Evolutionary conservation across 176 grass and related monocot genomes (phyloP).

Genomic region (Bolboschoenus planiculmis): DNA sequence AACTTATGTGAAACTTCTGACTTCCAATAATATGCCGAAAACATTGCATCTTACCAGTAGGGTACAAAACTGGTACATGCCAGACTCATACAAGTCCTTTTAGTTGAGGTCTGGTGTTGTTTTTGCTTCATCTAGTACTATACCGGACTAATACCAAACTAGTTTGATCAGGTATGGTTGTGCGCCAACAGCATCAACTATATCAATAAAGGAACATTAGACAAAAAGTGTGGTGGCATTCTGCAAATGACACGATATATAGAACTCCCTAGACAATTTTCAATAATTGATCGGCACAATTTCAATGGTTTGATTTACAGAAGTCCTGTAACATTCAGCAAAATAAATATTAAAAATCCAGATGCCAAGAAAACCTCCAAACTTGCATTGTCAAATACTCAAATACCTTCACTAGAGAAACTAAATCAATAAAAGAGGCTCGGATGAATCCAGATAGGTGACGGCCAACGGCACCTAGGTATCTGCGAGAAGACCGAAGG

Average conservation of each 20-base stretch:
- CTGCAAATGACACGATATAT: background rate
- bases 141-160: background rate
- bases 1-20: background rate
- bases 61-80: background rate
- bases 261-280: background rate
- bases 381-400: background rate
- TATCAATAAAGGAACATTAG: background rate
- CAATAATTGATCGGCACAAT: background rate
- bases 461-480: background rate
- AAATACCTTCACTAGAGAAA: background rate
- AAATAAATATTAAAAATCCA: background rate
- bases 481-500: fast-evolving
- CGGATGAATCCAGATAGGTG: conserved; percentile 25
- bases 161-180: background rate
- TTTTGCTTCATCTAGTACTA: background rate
- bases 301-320: background rate
- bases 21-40: background rate
- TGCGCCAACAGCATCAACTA: background rate
- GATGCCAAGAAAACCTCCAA: background rate
- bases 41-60: background rate
- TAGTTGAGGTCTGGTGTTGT: background rate
- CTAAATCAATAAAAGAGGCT: conserved; percentile 17
- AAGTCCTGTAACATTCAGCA: background rate
- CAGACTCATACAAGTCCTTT: background rate
- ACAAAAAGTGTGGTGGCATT: background rate